Conservation (phyloP, 2,329 filamentous ascomycete genomes). For the Shiraia bambusicola region DNA sequence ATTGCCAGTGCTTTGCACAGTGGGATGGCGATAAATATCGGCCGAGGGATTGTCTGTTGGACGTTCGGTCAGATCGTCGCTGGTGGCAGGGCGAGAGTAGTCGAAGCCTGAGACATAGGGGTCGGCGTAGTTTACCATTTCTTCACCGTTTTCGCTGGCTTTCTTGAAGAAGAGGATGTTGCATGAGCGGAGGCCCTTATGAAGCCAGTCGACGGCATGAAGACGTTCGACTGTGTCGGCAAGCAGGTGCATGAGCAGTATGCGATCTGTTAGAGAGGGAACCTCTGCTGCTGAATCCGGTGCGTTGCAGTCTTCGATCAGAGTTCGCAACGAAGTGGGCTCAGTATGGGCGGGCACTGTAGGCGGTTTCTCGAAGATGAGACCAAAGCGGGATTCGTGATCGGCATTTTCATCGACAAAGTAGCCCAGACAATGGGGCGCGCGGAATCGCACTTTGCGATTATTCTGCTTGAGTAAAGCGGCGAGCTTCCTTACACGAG, state of each 20-base stretch:
- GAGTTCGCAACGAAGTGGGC: slow-evolving; percentile 52
- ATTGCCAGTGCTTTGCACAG: slow-evolving; percentile 43
- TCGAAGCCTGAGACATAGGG: slow-evolving; percentile 58
- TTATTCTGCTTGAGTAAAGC: slow-evolving; percentile 37
- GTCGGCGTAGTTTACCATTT: slow-evolving; percentile 41
- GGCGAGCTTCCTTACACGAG: slow-evolving; percentile 37
- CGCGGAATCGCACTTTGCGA: slow-evolving; percentile 33
- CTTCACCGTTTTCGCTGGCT: slow-evolving; percentile 3
- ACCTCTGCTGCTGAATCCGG: slow-evolving; percentile 17
- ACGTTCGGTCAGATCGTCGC: slow-evolving; percentile 55
- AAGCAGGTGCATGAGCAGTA: slow-evolving; percentile 55
- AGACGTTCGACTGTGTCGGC: slow-evolving; percentile 57
- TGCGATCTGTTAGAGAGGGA: slow-evolving; percentile 55
- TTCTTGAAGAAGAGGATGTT: slow-evolving; percentile 56
- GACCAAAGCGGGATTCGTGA: slow-evolving; percentile 50
- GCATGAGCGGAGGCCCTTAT: slow-evolving; percentile 58
- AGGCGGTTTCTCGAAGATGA: slow-evolving; percentile 56
- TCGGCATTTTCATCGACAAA: slow-evolving; percentile 38
- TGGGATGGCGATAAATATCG: slow-evolving; percentile 56
- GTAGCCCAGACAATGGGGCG: slow-evolving; percentile 40
- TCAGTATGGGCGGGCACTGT: slow-evolving; percentile 42
- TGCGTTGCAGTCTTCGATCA: slow-evolving; percentile 41
- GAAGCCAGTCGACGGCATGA: slow-evolving; percentile 59
- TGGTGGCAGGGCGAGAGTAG: slow-evolving; percentile 54
- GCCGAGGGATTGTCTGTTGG: slow-evolving; percentile 49